Percentiles rank a stretch among this genome's conserved stretches.
These are phyloP conservation scores for Termitomyces sp. DNA, from an alignment of 768 basidiomycete genomes.

Conservation along the genomic window DNA sequence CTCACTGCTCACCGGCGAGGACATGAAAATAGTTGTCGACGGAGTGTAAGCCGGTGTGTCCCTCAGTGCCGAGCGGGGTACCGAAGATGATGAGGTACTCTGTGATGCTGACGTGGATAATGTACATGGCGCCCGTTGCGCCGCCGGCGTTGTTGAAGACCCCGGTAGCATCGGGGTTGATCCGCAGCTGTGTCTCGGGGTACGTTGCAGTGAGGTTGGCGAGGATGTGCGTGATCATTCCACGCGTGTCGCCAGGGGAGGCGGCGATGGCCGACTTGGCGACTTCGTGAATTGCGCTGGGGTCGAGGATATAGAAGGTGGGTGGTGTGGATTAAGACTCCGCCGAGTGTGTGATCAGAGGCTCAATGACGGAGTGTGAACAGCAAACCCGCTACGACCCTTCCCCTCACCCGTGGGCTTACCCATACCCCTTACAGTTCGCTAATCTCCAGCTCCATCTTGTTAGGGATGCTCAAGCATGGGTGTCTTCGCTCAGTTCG, in stretches of 20 bases:
- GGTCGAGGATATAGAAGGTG: conserved; percentile 86
- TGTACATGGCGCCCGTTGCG: conserved; percentile 97
- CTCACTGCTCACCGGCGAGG: conserved; percentile 91
- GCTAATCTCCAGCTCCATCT: too few relatives aligned
- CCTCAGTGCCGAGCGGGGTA: conserved; percentile 94
- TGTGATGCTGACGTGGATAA: conserved; percentile 94
- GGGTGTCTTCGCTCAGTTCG: too few relatives aligned
- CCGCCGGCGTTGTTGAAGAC: conserved; percentile 97
- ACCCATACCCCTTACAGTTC: too few relatives aligned
- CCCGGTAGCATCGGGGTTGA: conserved; percentile 67
- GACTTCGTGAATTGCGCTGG: conserved; percentile 63
- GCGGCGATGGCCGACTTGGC: conserved; percentile 67
- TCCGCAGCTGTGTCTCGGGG: conserved; percentile 45
- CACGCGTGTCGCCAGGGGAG: conserved; percentile 56
- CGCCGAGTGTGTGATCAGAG: too few relatives aligned
- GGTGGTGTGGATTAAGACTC: not conserved
- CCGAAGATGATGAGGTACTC: conserved; percentile 97
- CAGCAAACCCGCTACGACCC: too few relatives aligned
- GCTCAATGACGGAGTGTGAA: too few relatives aligned
- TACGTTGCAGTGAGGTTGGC: conserved; percentile 73
- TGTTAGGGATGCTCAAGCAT: too few relatives aligned
- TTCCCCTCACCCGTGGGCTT: too few relatives aligned
- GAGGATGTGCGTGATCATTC: conserved; percentile 80
- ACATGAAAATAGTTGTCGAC: conserved; percentile 99
- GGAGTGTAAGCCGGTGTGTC: conserved; percentile 89